These are phyloP conservation scores for Clathrospora elynae DNA, from an alignment of 2,329 filamentous ascomycete species.

Conservation along the genomic window DNA sequence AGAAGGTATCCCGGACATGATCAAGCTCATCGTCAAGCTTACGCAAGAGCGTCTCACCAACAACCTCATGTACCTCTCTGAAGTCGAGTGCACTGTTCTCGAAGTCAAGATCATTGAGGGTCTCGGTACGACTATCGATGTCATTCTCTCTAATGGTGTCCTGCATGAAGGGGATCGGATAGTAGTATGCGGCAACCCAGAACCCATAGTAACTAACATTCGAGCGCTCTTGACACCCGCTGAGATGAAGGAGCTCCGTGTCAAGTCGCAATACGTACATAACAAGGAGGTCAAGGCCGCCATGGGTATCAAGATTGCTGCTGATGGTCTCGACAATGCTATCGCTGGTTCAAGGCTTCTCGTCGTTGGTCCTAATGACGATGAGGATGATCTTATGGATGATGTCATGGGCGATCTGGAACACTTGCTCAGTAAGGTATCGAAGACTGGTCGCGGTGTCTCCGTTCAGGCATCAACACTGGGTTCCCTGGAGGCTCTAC, in stretches of 20 bases:
- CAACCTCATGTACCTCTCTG: conserved; percentile 96
- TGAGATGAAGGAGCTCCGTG: conserved; percentile 87
- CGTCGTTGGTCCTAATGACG: conserved; percentile 91
- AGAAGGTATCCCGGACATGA: conserved; percentile 97
- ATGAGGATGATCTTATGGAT: conserved; percentile 94
- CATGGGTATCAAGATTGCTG: conserved; percentile 97
- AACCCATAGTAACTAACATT: conserved; percentile 92
- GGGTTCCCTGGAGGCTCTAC: conserved; percentile 90
- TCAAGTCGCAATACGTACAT: conserved; percentile 96
- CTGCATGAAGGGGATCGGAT: conserved; percentile 92
- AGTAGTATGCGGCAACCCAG: conserved; percentile 94
- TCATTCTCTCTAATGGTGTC: conserved; percentile 94
- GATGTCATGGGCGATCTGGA: conserved; percentile 96
- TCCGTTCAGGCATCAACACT: conserved; percentile 97
- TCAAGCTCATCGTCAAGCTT: conserved; percentile 89
- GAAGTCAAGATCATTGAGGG: conserved; percentile 99
- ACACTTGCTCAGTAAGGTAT: conserved; percentile 86
- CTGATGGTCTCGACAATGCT: conserved; percentile 91
- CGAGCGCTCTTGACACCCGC: conserved; percentile 91
- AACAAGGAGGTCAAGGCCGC: conserved; percentile 99
- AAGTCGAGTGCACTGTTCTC: conserved; percentile 95
- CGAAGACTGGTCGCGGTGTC: conserved; percentile 91
- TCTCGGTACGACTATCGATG: conserved; percentile 97
- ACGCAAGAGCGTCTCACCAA: conserved; percentile 98
- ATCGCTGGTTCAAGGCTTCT: conserved; percentile 95